These are phyloP conservation scores for Westerdykella aurantiaca DNA, from an alignment of 2,329 filamentous ascomycete genomes.

Conservation along the genomic window DNA sequence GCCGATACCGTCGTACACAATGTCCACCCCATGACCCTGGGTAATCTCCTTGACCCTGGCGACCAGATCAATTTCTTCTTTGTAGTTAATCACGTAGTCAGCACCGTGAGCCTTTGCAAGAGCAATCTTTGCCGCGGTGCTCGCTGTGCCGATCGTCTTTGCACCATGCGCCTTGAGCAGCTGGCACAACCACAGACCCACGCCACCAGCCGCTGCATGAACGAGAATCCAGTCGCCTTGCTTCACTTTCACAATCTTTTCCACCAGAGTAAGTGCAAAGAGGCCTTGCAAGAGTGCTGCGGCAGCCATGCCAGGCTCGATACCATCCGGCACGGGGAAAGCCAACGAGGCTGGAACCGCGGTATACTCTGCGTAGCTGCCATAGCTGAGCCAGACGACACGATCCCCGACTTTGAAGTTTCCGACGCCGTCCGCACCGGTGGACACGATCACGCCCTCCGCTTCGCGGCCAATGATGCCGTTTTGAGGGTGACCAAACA, in stretches of 20 bases:
- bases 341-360: no score
- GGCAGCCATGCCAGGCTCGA: no score
- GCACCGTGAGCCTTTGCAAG: constrained; percentile 77
- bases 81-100: constrained; percentile 76
- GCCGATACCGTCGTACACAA: constrained; percentile 92
- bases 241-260: no score
- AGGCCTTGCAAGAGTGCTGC: no score
- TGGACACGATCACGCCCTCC: constrained; percentile 59
- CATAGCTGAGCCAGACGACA: no score
- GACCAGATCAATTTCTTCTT: constrained; percentile 53
- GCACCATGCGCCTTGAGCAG: constrained; percentile 53
- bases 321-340: no score
- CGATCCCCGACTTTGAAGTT: no score
- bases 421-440: constrained; percentile 31
- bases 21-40: constrained; percentile 69
- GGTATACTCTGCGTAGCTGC: no score
- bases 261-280: no score
- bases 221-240: constrained; percentile 78
- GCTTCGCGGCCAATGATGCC: constrained; percentile 59
- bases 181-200: constrained; percentile 53
- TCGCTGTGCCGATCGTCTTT: constrained; percentile 87
- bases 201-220: constrained; percentile 87
- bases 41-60: constrained; percentile 71
- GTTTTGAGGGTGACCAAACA: not conserved
- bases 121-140: constrained; percentile 70